Percentiles rank a stretch among this genome's conserved stretches.
phyloP scores from a whole-genome alignment of 352 stramenopile genomes.

The Globisporangium takayamanum region DNA sequence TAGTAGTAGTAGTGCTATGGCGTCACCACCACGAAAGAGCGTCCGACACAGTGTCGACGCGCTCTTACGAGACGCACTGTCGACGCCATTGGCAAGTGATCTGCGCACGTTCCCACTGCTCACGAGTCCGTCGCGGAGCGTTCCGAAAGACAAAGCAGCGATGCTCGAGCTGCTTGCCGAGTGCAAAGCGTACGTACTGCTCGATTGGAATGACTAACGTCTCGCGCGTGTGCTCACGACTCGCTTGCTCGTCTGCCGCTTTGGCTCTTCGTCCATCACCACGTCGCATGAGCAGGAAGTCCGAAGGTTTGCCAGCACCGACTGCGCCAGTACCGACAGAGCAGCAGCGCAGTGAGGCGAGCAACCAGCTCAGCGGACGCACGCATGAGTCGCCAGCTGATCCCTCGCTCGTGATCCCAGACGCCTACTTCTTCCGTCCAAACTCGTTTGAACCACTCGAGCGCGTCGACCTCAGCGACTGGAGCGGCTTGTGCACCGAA shows the following conservation, averaged over 20 bases:
- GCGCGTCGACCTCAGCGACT: slow-evolving; percentile 45
- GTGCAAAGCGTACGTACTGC: slow-evolving; percentile 30
- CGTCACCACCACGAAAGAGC: slow-evolving; percentile 6
- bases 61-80: background rate
- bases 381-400: background rate
- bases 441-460: slow-evolving; percentile 40
- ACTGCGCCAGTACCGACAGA: background rate
- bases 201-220: too few relatives aligned
- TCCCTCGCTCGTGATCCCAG: slow-evolving; percentile 17
- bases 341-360: background rate
- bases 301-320: background rate
- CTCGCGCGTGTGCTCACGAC: too few relatives aligned
- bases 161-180: slow-evolving; percentile 38
- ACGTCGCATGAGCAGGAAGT: slow-evolving; percentile 10
- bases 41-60: background rate
- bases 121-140: slow-evolving; percentile 8
- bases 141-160: slow-evolving; percentile 27
- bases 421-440: slow-evolving; percentile 45
- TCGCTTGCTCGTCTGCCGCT: background rate
- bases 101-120: slow-evolving; percentile 30
- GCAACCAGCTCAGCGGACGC: slow-evolving; percentile 43
- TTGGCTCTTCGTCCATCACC: background rate
- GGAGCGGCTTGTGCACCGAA: slow-evolving; percentile 30
- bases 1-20: background rate
- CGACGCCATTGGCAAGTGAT: background rate